Conservation (phyloP, 371 early-diverging fungal genomes). For the Entomophthora muscae region DNA sequence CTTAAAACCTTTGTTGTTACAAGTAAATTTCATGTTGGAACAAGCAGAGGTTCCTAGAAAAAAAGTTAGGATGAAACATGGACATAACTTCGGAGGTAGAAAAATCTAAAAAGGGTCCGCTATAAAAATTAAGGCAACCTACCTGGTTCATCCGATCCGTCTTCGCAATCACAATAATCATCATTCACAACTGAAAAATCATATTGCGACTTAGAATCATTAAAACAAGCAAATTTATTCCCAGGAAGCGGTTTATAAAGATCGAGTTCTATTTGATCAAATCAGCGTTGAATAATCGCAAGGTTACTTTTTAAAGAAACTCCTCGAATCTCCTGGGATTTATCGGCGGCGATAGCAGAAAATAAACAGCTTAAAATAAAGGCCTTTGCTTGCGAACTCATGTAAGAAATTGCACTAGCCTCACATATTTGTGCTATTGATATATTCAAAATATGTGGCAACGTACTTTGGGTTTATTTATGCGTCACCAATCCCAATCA, state of each 20-base stretch:
- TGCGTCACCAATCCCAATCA: background rate
- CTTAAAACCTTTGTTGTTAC: slow-evolving; percentile 57
- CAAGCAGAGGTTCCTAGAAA: slow-evolving; percentile 75
- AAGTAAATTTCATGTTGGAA: slow-evolving; percentile 55
- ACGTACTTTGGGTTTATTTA: background rate
- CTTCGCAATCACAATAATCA: slow-evolving; percentile 89
- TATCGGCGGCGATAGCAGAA: background rate
- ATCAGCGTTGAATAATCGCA: too few species aligned
- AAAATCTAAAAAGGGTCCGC: too few species aligned
- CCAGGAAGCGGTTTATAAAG: slow-evolving; percentile 2
- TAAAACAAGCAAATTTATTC: slow-evolving; percentile 8
- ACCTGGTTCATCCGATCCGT: slow-evolving; percentile 93
- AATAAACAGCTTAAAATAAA: background rate
- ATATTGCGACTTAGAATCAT: slow-evolving; percentile 44
- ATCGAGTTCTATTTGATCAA: slow-evolving; percentile 4
- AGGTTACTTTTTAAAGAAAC: background rate
- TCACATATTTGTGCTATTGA: too few species aligned
- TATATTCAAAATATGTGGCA: too few species aligned
- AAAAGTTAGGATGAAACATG: background rate
- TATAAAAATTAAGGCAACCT: slow-evolving; percentile 7
- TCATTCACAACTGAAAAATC: slow-evolving; percentile 64
- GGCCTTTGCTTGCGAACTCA: background rate
- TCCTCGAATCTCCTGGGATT: background rate
- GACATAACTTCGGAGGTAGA: too few species aligned
- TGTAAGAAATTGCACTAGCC: too few species aligned